Base-by-base conservation (phyloP, 1,284 basidiomycete species). In the Cystobasidium pallidum region DNA sequence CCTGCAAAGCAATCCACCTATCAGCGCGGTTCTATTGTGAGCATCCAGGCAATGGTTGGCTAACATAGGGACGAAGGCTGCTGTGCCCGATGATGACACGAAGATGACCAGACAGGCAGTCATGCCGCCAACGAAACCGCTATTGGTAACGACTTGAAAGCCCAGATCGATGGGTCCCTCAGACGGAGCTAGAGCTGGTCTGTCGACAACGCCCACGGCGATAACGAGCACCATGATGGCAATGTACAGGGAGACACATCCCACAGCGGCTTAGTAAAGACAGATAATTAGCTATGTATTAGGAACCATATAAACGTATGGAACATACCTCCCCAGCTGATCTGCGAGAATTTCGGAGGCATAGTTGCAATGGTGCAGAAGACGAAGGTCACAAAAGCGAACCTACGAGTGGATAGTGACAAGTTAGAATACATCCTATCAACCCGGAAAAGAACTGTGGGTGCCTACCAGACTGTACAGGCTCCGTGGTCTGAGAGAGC, bases 401-500 rank as follows among this genome's bases (percentile, higher is more conserved):
- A 70, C 66, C 66, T 59, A 26, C 15, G 21, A 4, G 7, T 17
- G 30, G 21, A n/a, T n/a, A n/a, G n/a, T n/a, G n/a, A n/a, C n/a
- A n/a, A n/a, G n/a, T n/a, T n/a, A n/a, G n/a, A n/a, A n/a, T n/a
- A n/a, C n/a, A n/a, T n/a, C n/a, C n/a, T n/a, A n/a, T n/a, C n/a
- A n/a, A n/a, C n/a, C n/a, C n/a, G n/a, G 36, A 13, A 39, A 39
- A 39, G 36, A 6, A 13, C 36, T 39, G 13, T 39, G 36, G 6
- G 7, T 6, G 13, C 36, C 6, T 39, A 84, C 81, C 87, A 88
- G 0, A 82, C 81, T 0, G 86, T 87, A 79, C 86, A 88, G 30
- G 82, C 78, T 0, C 84, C 83, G 26, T 84, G 84, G 75, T 86
- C 82, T 0, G 85, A 84, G 2, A 89, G 82, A 0, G 87, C 88